These are phyloP conservation scores for Chlorophyllum brunneum DNA, from an alignment of 768 basidiomycete genomes.

Conservation along the genomic window DNA sequence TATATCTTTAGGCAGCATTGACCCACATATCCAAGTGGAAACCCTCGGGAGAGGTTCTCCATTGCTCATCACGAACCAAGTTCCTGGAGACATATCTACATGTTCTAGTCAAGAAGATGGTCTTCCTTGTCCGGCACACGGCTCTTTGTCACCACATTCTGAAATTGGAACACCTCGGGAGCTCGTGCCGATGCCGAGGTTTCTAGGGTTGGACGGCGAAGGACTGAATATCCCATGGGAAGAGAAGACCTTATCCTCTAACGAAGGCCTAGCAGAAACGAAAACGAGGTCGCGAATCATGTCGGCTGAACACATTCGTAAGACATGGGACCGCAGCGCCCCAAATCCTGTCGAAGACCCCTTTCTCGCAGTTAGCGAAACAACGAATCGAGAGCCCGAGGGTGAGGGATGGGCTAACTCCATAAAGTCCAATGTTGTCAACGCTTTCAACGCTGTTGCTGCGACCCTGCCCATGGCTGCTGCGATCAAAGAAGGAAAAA, in stretches of 20 bases:
- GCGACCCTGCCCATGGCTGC: constrained; percentile 28
- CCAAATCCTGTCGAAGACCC: not conserved
- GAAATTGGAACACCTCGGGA: constrained; percentile 22
- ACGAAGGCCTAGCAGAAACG: constrained; percentile 20
- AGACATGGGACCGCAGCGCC: constrained; percentile 5
- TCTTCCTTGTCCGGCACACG: constrained; percentile 12
- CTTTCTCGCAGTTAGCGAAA: not conserved
- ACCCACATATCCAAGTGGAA: constrained; percentile 4
- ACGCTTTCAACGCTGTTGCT: constrained; percentile 47
- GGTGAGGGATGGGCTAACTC: constrained; percentile 38
- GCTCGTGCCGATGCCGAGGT: constrained; percentile 25
- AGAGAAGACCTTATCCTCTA: constrained; percentile 13
- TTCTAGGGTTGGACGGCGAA: constrained; percentile 26
- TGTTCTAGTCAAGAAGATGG: constrained; percentile 8
- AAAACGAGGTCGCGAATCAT: constrained; percentile 15
- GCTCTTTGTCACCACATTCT: constrained; percentile 18
- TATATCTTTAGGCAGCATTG: constrained; percentile 5
- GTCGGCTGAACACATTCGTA: constrained; percentile 17
- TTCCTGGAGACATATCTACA: constrained; percentile 3
- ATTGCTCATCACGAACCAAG: constrained; percentile 7
- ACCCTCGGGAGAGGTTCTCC: constrained; percentile 5
- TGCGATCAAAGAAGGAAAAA: not conserved
- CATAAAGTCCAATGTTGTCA: constrained; percentile 40
- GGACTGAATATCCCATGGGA: constrained; percentile 30
- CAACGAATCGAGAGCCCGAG: constrained; percentile 2